These are phyloP conservation scores for Gastrolobium bilobum DNA, from an alignment of 306 rosid genomes.

Conservation along the genomic window DNA sequence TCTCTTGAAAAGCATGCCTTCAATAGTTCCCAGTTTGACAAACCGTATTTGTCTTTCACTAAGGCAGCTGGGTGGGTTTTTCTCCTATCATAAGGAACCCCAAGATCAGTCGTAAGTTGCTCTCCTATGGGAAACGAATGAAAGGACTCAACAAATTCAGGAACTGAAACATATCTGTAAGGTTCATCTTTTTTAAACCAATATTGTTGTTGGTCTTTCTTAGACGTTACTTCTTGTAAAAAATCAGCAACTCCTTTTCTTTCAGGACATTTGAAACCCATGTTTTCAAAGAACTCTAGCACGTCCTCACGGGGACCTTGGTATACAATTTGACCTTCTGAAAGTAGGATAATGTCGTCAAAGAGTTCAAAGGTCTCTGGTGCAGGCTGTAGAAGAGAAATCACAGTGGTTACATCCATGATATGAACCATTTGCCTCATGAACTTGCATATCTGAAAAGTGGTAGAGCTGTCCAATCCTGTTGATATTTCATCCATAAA, in stretches of 20 bases:
- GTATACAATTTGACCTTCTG: conserved; percentile 81
- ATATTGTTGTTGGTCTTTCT: conserved; percentile 87
- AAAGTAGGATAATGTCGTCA: conserved; percentile 68
- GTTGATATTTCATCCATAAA: conserved; percentile 96
- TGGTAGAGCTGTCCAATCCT: conserved; percentile 91
- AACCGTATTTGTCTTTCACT: conserved; percentile 71
- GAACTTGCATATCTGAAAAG: conserved; percentile 83
- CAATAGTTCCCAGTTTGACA: conserved; percentile 71
- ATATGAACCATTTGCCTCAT: conserved; percentile 92
- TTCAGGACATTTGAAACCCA: conserved; percentile 74
- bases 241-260: conserved; percentile 92
- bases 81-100: conserved; percentile 64
- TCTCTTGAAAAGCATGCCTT: conserved; percentile 83
- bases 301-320: conserved; percentile 76
- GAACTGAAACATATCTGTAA: conserved; percentile 65
- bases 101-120: conserved; percentile 58
- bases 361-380: conserved; percentile 76
- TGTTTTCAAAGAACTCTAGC: conserved; percentile 68
- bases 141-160: conserved; percentile 65
- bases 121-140: conserved; percentile 60
- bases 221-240: conserved; percentile 87
- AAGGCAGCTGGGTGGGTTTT: conserved; percentile 71
- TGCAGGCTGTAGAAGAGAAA: conserved; percentile 73
- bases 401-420: conserved; percentile 74
- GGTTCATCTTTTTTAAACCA: conserved; percentile 66